Percentiles rank a stretch among this genome's conserved stretches.
phyloP scores from a whole-genome alignment of 768 basidiomycete genomes.

The Russula emetica region DNA sequence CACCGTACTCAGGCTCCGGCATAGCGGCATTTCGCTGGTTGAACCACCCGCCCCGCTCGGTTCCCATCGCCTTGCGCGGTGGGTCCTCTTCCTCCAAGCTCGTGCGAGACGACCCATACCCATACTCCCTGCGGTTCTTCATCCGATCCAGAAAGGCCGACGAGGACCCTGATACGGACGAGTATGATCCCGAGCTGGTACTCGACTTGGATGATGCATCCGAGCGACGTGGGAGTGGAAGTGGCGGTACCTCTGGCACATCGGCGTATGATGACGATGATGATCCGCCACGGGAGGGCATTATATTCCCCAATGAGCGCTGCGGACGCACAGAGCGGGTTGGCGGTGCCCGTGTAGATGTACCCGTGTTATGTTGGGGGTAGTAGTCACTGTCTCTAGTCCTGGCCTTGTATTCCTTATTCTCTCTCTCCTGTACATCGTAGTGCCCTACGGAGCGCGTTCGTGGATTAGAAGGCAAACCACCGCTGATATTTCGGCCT shows the following conservation, averaged over 20 bases:
- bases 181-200: conserved; percentile 33
- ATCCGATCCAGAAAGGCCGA: conserved; percentile 41
- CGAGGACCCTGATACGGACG: conserved; percentile 23
- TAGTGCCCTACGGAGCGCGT: conserved; percentile 37
- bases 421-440: conserved; percentile 8
- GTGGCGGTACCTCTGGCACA: conserved; percentile 24
- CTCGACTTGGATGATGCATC: conserved; percentile 21
- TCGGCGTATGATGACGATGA: neutral
- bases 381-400: conserved; percentile 20
- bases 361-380: conserved; percentile 9
- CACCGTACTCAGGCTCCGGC: conserved; percentile 8
- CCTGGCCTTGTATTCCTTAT: conserved; percentile 9
- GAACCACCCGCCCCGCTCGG: conserved; percentile 9
- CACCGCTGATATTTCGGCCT: conserved; percentile 24
- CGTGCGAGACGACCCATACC: conserved; percentile 35
- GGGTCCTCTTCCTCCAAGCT: conserved; percentile 42
- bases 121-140: conserved; percentile 33
- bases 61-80: neutral
- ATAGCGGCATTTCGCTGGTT: neutral
- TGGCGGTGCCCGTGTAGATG: neutral
- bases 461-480: conserved; percentile 41
- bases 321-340: conserved; percentile 28
- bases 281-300: conserved; percentile 11
- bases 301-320: conserved; percentile 28
- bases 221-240: conserved; percentile 24